A percentile compares a stretch with the other conserved stretches of the same genome.
These are phyloP conservation scores for Straminergon stramineum DNA, from an alignment of 225 moss, liverwort and hornwort genomes.

Conservation along the genomic window DNA sequence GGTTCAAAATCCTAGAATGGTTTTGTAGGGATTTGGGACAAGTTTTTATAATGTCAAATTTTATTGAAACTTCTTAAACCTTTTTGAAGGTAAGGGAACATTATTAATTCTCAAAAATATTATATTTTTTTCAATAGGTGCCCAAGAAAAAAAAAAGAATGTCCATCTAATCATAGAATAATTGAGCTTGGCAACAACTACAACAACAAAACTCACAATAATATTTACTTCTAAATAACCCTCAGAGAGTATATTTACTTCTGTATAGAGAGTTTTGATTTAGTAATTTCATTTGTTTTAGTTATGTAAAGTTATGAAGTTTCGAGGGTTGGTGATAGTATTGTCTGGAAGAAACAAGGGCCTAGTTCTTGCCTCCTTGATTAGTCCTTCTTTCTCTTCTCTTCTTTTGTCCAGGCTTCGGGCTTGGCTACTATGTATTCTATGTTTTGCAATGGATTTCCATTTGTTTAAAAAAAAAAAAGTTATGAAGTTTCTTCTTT, in stretches of 20 bases:
- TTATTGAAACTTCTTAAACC: accelerated
- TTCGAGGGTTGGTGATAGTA: too few species aligned
- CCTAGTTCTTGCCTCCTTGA: too few species aligned
- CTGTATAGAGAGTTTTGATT: background rate
- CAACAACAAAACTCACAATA: background rate
- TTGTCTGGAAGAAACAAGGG: too few species aligned
- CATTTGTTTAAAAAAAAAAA: too few species aligned
- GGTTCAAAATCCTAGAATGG: background rate
- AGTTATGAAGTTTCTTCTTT: background rate
- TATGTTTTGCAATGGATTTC: too few species aligned
- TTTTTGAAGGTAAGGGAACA: accelerated
- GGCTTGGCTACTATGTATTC: too few species aligned
- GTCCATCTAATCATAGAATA: background rate
- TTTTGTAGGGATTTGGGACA: background rate
- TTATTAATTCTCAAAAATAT: background rate
- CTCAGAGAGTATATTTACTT: too few species aligned
- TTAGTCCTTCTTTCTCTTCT: too few species aligned
- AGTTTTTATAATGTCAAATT: background rate
- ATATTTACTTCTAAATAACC: background rate
- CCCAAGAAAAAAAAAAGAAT: accelerated
- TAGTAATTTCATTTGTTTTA: too few species aligned
- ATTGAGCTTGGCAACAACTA: accelerated
- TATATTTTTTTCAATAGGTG: too few species aligned
- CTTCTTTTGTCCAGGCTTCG: too few species aligned
- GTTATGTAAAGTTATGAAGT: background rate